Conservation (phyloP, 2,329 filamentous ascomycete species). For the Beauveria sp. region DNA sequence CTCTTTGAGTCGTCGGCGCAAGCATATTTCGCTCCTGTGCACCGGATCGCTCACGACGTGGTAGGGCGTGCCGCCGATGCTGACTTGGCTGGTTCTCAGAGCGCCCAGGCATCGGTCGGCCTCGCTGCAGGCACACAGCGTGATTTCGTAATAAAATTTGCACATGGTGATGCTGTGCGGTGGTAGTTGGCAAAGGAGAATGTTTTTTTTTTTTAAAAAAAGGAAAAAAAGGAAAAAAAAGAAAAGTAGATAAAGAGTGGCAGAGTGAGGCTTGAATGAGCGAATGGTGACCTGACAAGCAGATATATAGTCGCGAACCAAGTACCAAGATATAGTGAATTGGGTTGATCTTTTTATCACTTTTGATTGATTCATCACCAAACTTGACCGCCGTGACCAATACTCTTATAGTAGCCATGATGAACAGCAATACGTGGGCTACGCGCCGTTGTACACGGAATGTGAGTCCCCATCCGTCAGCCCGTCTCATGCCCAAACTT, state of each 20-base stretch:
- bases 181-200: background rate
- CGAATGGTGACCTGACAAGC: too few relatives aligned
- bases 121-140: background rate
- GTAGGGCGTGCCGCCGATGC: background rate
- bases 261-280: background rate
- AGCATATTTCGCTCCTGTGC: background rate
- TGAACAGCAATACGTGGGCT: background rate
- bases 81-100: background rate
- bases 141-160: background rate
- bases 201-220: too few relatives aligned
- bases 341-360: too few relatives aligned
- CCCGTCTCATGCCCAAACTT: too few relatives aligned
- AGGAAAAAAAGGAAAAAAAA: background rate
- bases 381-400: too few relatives aligned
- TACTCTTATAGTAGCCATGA: background rate
- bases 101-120: background rate
- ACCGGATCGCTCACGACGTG: background rate
- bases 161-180: background rate
- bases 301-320: too few relatives aligned
- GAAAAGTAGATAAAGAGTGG: background rate
- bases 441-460: background rate
- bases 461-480: background rate
- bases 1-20: background rate
- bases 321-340: too few relatives aligned
- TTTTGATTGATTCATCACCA: too few relatives aligned